Percentiles rank a stretch among this genome's conserved stretches.
Conservation (phyloP, 2,329 filamentous ascomycete genomes). For the Penicillium concentricum region DNA sequence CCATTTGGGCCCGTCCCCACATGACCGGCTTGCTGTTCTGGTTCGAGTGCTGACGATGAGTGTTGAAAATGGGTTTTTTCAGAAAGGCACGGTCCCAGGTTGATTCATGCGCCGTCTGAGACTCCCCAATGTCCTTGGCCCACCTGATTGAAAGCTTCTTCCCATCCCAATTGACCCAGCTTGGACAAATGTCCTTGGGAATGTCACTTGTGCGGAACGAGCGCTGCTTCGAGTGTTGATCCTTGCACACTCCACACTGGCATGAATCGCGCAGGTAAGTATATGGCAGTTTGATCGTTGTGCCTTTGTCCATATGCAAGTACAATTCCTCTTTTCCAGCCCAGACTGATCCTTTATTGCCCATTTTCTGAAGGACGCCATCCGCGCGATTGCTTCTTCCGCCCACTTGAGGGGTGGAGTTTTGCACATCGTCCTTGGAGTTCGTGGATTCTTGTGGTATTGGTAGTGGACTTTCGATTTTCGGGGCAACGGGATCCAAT, state of each 20-base stretch:
- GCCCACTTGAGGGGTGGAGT: neutral
- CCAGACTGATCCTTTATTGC: neutral
- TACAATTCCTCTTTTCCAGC: conserved; percentile 2
- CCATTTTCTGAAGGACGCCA: neutral
- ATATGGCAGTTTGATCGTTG: conserved; percentile 3
- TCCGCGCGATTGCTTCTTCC: neutral
- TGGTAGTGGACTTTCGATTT: no score
- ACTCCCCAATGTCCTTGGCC: conserved; percentile 54
- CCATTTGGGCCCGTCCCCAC: conserved; percentile 45
- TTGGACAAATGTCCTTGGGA: conserved; percentile 48
- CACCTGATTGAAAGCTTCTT: conserved; percentile 60
- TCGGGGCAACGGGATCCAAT: neutral
- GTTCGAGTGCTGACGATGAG: conserved; percentile 17
- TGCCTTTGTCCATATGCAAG: neutral
- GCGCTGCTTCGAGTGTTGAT: conserved; percentile 61
- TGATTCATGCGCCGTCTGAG: conserved; percentile 44
- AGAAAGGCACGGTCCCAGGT: conserved; percentile 24
- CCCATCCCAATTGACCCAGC: conserved; percentile 36
- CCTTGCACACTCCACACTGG: conserved; percentile 53
- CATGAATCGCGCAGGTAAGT: conserved; percentile 55
- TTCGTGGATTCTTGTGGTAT: neutral
- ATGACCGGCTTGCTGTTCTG: conserved; percentile 29
- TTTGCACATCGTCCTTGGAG: neutral
- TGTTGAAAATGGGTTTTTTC: conserved; percentile 6
- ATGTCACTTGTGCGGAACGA: conserved; percentile 66